phyloP scores from a whole-genome alignment of 2,329 filamentous ascomycete species.

The Pseudogymnoascus sp. region DNA sequence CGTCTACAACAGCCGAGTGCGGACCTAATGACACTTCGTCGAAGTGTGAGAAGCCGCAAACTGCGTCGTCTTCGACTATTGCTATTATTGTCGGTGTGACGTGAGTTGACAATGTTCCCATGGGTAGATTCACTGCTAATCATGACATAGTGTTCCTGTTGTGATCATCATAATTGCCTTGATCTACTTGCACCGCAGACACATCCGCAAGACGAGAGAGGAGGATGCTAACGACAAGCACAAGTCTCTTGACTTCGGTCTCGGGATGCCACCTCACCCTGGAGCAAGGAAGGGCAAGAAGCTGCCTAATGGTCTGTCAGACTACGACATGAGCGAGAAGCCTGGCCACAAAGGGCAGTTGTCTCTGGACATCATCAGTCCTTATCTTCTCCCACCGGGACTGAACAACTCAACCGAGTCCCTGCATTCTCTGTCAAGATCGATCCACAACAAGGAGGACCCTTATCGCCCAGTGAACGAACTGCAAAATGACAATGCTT shows the following conservation, averaged over 20 bases:
- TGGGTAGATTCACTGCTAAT: not conserved
- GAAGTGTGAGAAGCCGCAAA: not conserved
- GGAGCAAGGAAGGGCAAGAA: conserved; percentile 31
- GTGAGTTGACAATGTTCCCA: not conserved
- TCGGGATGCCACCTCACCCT: conserved; percentile 44
- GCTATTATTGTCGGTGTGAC: conserved; percentile 4
- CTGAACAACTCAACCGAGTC: conserved; percentile 76
- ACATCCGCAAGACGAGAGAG: conserved; percentile 57
- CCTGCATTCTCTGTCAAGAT: conserved; percentile 73
- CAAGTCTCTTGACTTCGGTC: conserved; percentile 85
- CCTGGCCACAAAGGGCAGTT: conserved; percentile 41
- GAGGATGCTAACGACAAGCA: conserved; percentile 85
- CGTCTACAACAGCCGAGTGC: not conserved
- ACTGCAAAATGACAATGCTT: conserved; percentile 46
- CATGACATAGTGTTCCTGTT: conserved; percentile 59
- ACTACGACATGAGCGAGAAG: conserved; percentile 27
- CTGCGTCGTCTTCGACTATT: not conserved
- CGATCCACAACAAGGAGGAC: conserved; percentile 66
- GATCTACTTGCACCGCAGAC: conserved; percentile 69
- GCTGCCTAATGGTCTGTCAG: conserved; percentile 8
- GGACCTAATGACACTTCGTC: not conserved
- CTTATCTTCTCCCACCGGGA: conserved; percentile 85
- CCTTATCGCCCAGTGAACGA: conserved; percentile 63
- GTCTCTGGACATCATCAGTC: conserved; percentile 62
- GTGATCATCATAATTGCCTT: conserved; percentile 57